phyloP scores from a whole-genome alignment of 1,284 basidiomycete species.

The Sporisorium iseilematis-ciliati region DNA sequence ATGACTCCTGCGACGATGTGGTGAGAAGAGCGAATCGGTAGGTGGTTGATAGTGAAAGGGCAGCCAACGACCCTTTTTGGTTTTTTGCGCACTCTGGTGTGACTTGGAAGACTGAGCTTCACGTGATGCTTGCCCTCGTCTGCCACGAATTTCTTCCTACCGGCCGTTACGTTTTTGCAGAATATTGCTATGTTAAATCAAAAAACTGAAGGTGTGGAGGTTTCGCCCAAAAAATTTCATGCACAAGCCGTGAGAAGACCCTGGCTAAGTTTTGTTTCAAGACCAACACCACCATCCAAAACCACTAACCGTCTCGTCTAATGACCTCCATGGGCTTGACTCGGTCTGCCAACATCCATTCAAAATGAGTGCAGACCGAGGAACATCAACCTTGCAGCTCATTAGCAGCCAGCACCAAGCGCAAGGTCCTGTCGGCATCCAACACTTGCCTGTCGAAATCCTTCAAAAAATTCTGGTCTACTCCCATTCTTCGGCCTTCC shows the following conservation, averaged over 20 bases:
- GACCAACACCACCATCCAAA: conserved; percentile 7
- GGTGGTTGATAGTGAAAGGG: conserved; percentile 2
- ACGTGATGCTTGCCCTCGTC: conserved; percentile 31
- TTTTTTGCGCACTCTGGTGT: conserved; percentile 20
- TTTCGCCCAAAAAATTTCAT: not conserved
- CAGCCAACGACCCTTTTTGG: not conserved
- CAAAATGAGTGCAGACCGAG: conserved; percentile 35
- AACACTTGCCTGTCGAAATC: conserved; percentile 38
- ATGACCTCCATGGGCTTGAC: not conserved
- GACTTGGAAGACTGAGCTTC: conserved; percentile 27
- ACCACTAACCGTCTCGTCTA: not conserved
- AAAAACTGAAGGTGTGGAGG: conserved; percentile 1
- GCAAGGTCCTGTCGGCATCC: conserved; percentile 16
- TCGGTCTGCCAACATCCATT: conserved; percentile 28
- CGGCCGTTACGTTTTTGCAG: conserved; percentile 18
- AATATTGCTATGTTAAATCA: not conserved
- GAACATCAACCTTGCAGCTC: not conserved
- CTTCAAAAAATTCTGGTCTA: conserved; percentile 31
- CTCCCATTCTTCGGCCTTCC: conserved; percentile 18
- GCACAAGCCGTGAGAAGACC: not conserved
- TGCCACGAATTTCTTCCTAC: conserved; percentile 37
- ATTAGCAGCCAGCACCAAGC: not conserved
- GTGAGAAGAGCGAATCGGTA: not conserved
- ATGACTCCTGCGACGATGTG: not conserved
- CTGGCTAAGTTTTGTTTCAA: conserved; percentile 8